Conservation (phyloP, 2,329 filamentous ascomycete species). For the Byssothecium circinans region DNA sequence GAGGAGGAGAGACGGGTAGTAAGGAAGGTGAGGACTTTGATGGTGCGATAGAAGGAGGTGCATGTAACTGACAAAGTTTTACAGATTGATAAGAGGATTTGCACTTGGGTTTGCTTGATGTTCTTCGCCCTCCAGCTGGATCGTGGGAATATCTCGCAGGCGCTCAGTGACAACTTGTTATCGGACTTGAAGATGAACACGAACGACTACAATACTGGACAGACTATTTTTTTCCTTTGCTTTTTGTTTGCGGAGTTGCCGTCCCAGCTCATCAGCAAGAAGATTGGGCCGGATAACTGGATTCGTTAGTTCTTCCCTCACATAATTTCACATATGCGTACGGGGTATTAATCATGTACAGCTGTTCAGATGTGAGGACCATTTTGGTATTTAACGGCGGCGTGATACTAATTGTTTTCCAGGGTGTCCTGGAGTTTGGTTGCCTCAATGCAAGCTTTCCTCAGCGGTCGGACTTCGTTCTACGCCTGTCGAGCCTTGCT, state of each 20-base stretch:
- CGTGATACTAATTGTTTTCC: constrained; percentile 1
- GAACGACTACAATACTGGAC: constrained; percentile 44
- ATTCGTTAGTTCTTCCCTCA: constrained; percentile 35
- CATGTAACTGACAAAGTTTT: background rate
- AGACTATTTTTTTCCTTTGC: constrained; percentile 72
- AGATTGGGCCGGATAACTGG: constrained; percentile 50
- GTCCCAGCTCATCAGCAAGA: constrained; percentile 52
- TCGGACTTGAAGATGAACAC: constrained; percentile 37
- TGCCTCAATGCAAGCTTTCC: constrained; percentile 69
- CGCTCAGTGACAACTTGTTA: constrained; percentile 40
- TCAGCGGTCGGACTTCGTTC: constrained; percentile 54
- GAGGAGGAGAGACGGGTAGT: constrained; percentile 60
- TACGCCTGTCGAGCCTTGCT: constrained; percentile 48
- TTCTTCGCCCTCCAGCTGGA: constrained; percentile 59
- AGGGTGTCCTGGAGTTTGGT: constrained; percentile 51
- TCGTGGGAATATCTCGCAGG: constrained; percentile 49
- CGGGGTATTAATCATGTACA: constrained; percentile 4
- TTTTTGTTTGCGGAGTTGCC: constrained; percentile 65
- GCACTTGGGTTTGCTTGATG: constrained; percentile 56
- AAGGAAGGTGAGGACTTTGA: constrained; percentile 49
- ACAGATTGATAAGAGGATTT: constrained; percentile 56
- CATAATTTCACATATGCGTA: background rate
- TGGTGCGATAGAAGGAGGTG: background rate
- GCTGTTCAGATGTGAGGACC: constrained; percentile 24
- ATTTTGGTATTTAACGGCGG: background rate